Conservation (phyloP, 257 asterid genomes). For the Jaltomata sinuosa region DNA sequence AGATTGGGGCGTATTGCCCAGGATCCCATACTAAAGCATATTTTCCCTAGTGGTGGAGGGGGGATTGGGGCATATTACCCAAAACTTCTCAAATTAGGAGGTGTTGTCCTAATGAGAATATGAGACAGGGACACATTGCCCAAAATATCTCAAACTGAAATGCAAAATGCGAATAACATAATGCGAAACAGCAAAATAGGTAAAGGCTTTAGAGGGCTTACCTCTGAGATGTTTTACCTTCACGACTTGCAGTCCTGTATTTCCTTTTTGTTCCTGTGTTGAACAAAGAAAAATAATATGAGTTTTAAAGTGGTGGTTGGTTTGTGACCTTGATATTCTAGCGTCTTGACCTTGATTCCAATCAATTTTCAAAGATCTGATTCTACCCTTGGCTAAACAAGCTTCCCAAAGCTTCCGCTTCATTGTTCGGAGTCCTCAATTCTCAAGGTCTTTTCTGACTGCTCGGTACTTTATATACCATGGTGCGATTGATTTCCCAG, state of each 20-base stretch:
- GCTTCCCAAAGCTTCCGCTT: neutral
- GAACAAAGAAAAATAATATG: neutral
- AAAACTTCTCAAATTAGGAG: neutral
- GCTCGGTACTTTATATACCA: neutral
- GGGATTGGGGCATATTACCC: neutral
- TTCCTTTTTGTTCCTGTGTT: neutral
- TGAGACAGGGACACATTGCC: neutral
- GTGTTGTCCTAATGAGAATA: neutral
- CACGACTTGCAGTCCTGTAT: neutral
- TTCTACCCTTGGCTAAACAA: neutral
- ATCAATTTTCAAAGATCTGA: too few species aligned
- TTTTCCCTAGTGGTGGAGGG: too few species aligned
- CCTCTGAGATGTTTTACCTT: neutral
- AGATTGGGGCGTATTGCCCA: too few species aligned
- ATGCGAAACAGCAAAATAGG: neutral
- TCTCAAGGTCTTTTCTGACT: too few species aligned
- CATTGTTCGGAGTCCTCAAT: neutral
- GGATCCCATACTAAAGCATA: too few species aligned
- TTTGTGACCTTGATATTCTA: neutral
- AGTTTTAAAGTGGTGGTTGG: neutral
- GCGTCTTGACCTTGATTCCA: neutral
- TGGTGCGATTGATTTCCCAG: neutral
- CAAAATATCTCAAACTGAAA: neutral
- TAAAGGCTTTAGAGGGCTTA: neutral
- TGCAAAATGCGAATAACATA: neutral